Base-by-base conservation (phyloP, 2,329 filamentous ascomycete genomes). In the Karstenula rhodostoma region DNA sequence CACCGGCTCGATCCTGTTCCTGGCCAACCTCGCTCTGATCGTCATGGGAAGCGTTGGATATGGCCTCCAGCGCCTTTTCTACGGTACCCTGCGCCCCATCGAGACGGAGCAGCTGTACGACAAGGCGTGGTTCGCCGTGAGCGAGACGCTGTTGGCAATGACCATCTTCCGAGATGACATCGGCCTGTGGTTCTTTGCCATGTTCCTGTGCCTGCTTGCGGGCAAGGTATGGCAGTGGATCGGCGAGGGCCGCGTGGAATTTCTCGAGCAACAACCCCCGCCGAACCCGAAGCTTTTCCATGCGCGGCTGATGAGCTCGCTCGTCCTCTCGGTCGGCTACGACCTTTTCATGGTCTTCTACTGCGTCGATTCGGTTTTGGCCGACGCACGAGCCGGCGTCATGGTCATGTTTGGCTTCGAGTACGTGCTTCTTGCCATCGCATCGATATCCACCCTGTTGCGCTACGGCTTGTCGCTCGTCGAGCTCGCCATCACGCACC, bases 351-450 rank as follows among this genome's bases (percentile, higher is more conserved):
- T 99, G 80, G 87, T 97, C 66, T 85, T 85, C 51, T 97, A 97
- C 77, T 90, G 91, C 60, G 84, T 96, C 62, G 87, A 89, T 29
- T 92, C 90, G 0, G 94, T 98, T 33, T 88, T 97, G 52, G 89
- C 91, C 59, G 89, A 96, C 74, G 92, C 94, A 2, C 86, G 91
- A n/a, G 93, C 94, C 0, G 95, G 96, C 60, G 98, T 99, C 91
- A 99, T 98, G 93, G 93, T 99, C 64, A 98, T 99, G 93, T 99
- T 99, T 73, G 88, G 96, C 6, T 99, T 99, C 70, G 95, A 99
- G 77, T 98, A 98, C 74, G 94, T 94, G 40, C 89, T 99, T 46
- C 81, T 98, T 61, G 85, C 88, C 2, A 90, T 96, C 10, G 89
- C 89, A 54, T 96, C 94, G 0, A 83, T 88, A 55, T 93, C 94